Conservation (phyloP, 1,284 basidiomycete genomes). For the Chondrostereum purpureum region DNA sequence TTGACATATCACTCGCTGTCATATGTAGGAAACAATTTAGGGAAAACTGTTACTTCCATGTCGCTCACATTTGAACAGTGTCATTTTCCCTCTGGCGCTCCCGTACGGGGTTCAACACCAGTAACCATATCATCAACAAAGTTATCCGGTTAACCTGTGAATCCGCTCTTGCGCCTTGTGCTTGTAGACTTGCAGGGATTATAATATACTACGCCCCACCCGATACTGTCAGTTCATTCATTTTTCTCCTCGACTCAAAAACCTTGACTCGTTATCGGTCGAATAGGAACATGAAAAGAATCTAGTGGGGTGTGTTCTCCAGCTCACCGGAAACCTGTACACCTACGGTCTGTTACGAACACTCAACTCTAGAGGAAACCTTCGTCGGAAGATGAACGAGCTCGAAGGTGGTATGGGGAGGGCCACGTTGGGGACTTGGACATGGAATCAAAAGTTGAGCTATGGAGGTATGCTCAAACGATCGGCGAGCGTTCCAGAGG, state of each 20-base stretch:
- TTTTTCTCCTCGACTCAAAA: too few species aligned
- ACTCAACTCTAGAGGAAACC: constrained; percentile 34
- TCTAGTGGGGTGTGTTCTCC: constrained; percentile 40
- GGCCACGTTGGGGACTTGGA: background rate
- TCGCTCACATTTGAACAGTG: constrained; percentile 30
- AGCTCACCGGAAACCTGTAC: constrained; percentile 46
- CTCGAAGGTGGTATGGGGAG: background rate
- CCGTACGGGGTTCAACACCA: constrained; percentile 34
- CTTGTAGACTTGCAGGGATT: constrained; percentile 36
- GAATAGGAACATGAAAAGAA: constrained; percentile 23
- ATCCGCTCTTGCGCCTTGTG: constrained; percentile 38
- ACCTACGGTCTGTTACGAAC: constrained; percentile 40
- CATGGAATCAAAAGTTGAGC: background rate
- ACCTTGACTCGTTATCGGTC: too few species aligned
- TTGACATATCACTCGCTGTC: too few species aligned
- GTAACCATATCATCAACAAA: constrained; percentile 34
- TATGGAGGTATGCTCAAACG: background rate
- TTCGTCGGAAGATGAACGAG: constrained; percentile 24
- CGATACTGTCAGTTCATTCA: constrained; percentile 13
- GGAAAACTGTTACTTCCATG: background rate
- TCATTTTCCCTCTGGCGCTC: constrained; percentile 34
- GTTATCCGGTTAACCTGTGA: constrained; percentile 44
- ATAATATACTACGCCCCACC: constrained; percentile 32
- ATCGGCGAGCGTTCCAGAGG: background rate
- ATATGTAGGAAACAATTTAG: too few species aligned